Base-by-base conservation (phyloP, 1,284 basidiomycete genomes). In the Ceratorhiza oryzae-sativae region DNA sequence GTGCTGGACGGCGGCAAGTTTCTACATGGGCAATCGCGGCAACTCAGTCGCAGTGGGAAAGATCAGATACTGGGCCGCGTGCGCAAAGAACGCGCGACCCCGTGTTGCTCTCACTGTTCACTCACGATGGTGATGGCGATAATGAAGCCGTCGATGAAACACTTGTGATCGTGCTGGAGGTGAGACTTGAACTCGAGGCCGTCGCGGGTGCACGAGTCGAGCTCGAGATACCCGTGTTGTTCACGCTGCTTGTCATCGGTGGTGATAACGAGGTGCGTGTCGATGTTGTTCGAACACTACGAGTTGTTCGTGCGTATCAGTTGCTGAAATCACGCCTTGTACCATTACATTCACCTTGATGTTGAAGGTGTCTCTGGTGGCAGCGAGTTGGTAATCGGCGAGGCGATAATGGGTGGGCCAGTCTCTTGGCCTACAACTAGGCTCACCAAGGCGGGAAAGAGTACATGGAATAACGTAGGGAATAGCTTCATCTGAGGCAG, bases 141-240 rank as follows among this genome's bases (percentile, higher is more conserved):
- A 61, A 45, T 46, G 59, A 61, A 46, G 45, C 27, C 34, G 61
- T 39, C 46, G 61, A 30, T 65, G 61, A 65, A 65, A 65, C 63
- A n/a, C 32, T 55, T 34, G 49, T 56, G 56, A 56, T 46, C 55
- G 51, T 56, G 45, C 45, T n/a, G 32, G 42, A 34, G 41, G 41
- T 51, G 23, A 56, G 55, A 46, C 56, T 71, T 13, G 45, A n/a
- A 25, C 32, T 71, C 42, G 20, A 27, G 25, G 68, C 59, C 56
- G 68, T 71, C 42, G 55, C 68, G 60, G 68, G 34, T 59, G 56
- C 68, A 71, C 68, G 68, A 41, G 59, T 61, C 27, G 59, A 61
- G 45, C 41, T 61, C 48, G 59, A 36, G 53, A 56, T 56, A 71
- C 41, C 49, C 56, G 68, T 59, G 56, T 15, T 59, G 55, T 34